Conservation (phyloP, 257 asterid genomes). For the Solanum piurae region DNA sequence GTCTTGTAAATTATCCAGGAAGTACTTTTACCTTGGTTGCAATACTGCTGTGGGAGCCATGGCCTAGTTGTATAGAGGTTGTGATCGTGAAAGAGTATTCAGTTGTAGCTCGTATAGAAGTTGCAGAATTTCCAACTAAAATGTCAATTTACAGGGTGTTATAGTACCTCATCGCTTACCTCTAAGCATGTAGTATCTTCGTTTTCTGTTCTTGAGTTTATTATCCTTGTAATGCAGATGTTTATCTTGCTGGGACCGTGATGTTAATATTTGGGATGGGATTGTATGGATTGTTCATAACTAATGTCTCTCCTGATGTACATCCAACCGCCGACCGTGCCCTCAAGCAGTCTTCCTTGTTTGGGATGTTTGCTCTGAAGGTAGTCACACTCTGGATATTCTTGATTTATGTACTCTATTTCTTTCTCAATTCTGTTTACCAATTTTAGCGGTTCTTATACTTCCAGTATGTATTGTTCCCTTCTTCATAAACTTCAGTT, state of each 20-base stretch:
- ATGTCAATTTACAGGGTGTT: not conserved
- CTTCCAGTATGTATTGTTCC: not conserved
- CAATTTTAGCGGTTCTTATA: not conserved
- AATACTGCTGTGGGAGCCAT: not conserved
- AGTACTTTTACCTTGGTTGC: not conserved
- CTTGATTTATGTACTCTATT: not conserved
- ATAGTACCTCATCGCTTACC: not conserved
- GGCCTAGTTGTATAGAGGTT: not conserved
- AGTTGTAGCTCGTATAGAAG: not conserved
- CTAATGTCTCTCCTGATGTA: constrained; percentile 48
- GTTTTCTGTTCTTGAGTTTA: not conserved
- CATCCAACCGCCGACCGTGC: constrained; percentile 61
- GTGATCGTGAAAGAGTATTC: not conserved
- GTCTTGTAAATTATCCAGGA: not conserved
- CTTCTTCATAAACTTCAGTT: not conserved
- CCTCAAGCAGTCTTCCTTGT: constrained; percentile 75
- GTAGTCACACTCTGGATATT: constrained; percentile 15
- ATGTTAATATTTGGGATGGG: constrained; percentile 98
- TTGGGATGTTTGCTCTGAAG: constrained; percentile 83
- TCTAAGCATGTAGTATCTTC: not conserved
- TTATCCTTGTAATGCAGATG: constrained; percentile 30
- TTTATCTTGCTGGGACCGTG: constrained; percentile 91
- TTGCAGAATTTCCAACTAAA: not conserved
- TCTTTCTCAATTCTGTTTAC: not conserved
- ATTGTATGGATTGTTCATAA: constrained; percentile 76